Evolutionary conservation across 257 asterid genomes (phyloP).

Genomic region (Misopates orontium): DNA sequence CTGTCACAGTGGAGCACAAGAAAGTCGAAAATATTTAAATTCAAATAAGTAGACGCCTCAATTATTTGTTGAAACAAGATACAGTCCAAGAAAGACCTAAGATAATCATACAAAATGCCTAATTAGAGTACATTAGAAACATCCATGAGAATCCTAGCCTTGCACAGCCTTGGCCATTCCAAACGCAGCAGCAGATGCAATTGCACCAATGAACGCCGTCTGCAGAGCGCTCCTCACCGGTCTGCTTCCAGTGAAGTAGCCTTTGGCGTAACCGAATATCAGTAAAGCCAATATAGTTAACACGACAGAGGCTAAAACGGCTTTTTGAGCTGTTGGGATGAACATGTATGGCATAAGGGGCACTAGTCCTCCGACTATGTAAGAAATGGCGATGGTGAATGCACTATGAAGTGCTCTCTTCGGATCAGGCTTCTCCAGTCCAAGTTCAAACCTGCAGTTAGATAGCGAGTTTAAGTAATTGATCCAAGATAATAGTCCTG

Average conservation of each 20-base stretch:
- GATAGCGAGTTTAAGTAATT: background rate
- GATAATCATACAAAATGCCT: background rate
- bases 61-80: too few species aligned
- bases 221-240: slow-evolving; percentile 73
- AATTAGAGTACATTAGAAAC: background rate
- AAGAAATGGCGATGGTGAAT: slow-evolving; percentile 71
- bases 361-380: slow-evolving; percentile 78
- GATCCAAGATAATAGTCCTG: too few species aligned
- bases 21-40: too few species aligned
- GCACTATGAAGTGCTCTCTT: slow-evolving; percentile 87
- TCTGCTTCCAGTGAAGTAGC: slow-evolving; percentile 69
- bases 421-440: slow-evolving; percentile 96
- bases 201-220: slow-evolving; percentile 86
- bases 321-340: slow-evolving; percentile 53
- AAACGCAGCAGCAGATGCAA: slow-evolving; percentile 97
- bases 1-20: too few species aligned
- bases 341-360: slow-evolving; percentile 85
- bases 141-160: slow-evolving; percentile 33
- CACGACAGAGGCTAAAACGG: slow-evolving; percentile 66
- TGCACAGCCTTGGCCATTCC: slow-evolving; percentile 86
- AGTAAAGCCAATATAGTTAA: slow-evolving; percentile 69
- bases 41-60: too few species aligned
- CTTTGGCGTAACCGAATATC: slow-evolving; percentile 82
- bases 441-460: slow-evolving; percentile 77
- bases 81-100: background rate